phyloP scores from a whole-genome alignment of 768 basidiomycete species.

The Mycena leptocephala region DNA sequence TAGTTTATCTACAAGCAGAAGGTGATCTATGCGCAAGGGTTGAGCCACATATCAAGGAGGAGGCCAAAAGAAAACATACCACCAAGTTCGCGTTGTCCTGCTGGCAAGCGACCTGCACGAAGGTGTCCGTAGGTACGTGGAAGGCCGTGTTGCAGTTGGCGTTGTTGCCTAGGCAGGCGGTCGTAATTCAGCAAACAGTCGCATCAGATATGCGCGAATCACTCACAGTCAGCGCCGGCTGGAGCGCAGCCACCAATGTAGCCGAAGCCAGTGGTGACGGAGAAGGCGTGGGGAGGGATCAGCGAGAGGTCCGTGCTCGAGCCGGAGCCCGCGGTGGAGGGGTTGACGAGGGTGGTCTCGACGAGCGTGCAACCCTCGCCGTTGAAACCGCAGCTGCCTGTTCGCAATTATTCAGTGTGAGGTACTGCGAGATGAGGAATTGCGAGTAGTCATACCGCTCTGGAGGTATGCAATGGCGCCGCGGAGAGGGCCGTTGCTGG shows the following conservation, averaged over 20 bases:
- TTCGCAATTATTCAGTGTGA: slow-evolving; percentile 19
- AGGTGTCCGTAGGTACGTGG: slow-evolving; percentile 42
- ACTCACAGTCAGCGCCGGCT: slow-evolving; percentile 46
- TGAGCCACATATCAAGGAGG: not conserved
- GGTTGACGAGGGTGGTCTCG: slow-evolving; percentile 52
- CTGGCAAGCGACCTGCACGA: slow-evolving; percentile 53
- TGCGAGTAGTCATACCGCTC: not conserved
- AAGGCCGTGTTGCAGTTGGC: slow-evolving; percentile 50
- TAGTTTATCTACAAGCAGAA: slow-evolving; percentile 1
- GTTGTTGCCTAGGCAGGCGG: slow-evolving; percentile 40
- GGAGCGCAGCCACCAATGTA: slow-evolving; percentile 46
- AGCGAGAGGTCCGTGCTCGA: slow-evolving; percentile 54
- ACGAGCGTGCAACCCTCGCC: slow-evolving; percentile 55
- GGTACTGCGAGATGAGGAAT: not conserved
- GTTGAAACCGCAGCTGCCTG: slow-evolving; percentile 51
- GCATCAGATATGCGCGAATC: not conserved
- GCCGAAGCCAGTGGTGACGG: slow-evolving; percentile 53
- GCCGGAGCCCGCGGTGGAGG: slow-evolving; percentile 48
- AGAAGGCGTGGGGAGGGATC: slow-evolving; percentile 51
- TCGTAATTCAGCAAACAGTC: not conserved
- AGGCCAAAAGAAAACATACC: not conserved
- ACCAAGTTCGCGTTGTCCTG: slow-evolving; percentile 43
- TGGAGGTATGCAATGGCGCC: slow-evolving; percentile 49
- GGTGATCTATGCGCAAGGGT: not conserved
- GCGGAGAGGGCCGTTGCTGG: slow-evolving; percentile 43